phyloP scores from a whole-genome alignment of 306 rosid species.

The Glycyrrhiza uralensis region DNA sequence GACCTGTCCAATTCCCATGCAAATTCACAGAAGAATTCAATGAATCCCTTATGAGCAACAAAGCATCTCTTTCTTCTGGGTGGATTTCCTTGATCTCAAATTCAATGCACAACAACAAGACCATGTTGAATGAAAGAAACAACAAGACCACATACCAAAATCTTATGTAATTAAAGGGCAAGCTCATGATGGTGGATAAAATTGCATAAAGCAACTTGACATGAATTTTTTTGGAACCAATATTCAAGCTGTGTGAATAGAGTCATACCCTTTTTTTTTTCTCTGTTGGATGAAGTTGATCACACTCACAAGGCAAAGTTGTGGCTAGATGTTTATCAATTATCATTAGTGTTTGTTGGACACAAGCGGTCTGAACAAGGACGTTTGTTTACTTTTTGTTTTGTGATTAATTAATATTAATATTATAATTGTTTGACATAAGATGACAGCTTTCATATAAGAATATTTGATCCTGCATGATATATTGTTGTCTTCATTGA shows the following conservation, averaged over 20 bases:
- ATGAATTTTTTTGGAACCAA: conserved; percentile 24
- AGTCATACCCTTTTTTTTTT: conserved; percentile 15
- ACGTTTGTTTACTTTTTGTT: conserved; percentile 20
- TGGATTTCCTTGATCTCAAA: conserved; percentile 21
- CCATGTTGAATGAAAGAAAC: conserved; percentile 20
- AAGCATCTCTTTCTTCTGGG: conserved; percentile 60
- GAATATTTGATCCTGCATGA: background rate
- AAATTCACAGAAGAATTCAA: conserved; percentile 44
- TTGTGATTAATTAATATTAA: too few relatives aligned
- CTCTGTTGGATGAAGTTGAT: conserved; percentile 39
- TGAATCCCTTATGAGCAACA: conserved; percentile 51
- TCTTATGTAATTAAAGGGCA: background rate
- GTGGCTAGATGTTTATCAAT: background rate
- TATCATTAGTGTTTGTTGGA: conserved; percentile 20
- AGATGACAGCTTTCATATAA: conserved; percentile 32
- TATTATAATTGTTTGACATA: conserved; percentile 12
- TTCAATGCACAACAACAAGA: conserved; percentile 8
- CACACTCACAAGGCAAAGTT: conserved; percentile 41
- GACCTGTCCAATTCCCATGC: conserved; percentile 73
- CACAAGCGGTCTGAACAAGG: conserved; percentile 30
- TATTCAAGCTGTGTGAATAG: background rate
- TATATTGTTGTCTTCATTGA: conserved; percentile 3
- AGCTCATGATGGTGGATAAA: conserved; percentile 31
- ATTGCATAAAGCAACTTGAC: conserved; percentile 3
- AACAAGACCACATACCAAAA: conserved; percentile 1